Base-by-base conservation (phyloP, 2,329 filamentous ascomycete genomes). In the Xylariaceae sp. region DNA sequence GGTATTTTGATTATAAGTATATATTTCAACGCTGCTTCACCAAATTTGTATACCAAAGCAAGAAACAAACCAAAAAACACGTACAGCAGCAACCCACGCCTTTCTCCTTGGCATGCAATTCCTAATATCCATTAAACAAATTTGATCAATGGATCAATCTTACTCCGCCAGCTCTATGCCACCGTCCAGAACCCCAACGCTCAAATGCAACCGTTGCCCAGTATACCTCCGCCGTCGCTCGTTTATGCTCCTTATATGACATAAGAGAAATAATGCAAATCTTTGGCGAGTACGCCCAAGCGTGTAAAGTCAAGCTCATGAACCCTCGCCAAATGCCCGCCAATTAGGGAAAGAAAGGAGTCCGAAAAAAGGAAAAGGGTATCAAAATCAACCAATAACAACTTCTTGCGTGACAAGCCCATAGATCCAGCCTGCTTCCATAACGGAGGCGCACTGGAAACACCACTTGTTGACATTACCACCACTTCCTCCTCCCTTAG, bases 391-490 rank as follows among this genome's bases (percentile, higher is more conserved):
- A 50, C 59, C 54, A 44, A 76, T 76, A 60, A 79, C 64, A 41
- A 85, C 82, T 71, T 85, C 82, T 64, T 84, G 81, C 44, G 84
- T 82, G 23, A 87, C 78, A 52, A 85, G 75, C 14, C 79, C 75
- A 65, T 82, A 78, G 46, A 86, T 82, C 80, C 82, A 85, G 61
- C 73, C 74, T 16, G 84, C 83, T 72, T 85, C 80, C 17, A 75
- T 71, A 9, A 77, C 78, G 37, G 76, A 84, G 41, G 75, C 76
- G 61, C 82, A 85, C 72, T 86, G 83, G 73, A 87, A 86, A 64
- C 84, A 87, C 84, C 84, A 87, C 73, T 86, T 86, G 66, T 80
- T 84, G 53, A 87, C 82, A 58, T 78, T 81, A 47, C 63, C 63
- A 19, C 84, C 83, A 5, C 82, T 76, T 21, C 76, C 78, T 6